These are phyloP conservation scores for Calonectria pteridis DNA, from an alignment of 2,329 filamentous ascomycete species.

Conservation along the genomic window DNA sequence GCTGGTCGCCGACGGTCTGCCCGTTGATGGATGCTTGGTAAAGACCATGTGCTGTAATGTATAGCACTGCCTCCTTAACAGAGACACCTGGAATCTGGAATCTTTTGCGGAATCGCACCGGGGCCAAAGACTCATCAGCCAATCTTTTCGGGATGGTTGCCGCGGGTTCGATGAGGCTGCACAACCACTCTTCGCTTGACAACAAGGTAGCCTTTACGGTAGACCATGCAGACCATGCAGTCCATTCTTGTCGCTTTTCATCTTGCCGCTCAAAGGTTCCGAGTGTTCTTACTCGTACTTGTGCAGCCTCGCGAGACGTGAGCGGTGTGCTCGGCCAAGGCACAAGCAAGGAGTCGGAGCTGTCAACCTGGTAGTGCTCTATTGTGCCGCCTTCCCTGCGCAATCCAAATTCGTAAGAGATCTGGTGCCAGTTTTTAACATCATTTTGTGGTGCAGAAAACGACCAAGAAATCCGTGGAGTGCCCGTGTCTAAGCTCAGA, in stretches of 20 bases:
- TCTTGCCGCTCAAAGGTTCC: not conserved
- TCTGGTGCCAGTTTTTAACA: not conserved
- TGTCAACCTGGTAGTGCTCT: not conserved
- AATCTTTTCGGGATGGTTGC: not conserved
- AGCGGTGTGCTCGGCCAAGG: not conserved
- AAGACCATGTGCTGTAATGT: conserved; percentile 57
- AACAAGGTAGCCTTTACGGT: not conserved
- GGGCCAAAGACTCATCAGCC: not conserved
- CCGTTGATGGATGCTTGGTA: conserved; percentile 61
- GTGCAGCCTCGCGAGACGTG: not conserved
- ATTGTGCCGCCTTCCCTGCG: not conserved
- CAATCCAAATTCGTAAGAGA: not conserved
- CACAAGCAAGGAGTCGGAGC: not conserved
- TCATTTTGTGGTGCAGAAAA: not conserved
- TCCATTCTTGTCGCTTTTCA: not conserved
- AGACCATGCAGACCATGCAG: not conserved
- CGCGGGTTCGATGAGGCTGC: not conserved
- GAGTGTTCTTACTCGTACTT: not conserved
- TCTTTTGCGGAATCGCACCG: not conserved
- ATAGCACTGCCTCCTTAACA: conserved; percentile 51
- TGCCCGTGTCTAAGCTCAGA: not conserved
- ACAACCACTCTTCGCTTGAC: not conserved
- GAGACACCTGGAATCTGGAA: not conserved
- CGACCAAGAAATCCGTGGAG: not conserved
- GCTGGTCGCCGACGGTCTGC: conserved; percentile 48